Percentiles rank a stretch among this genome's conserved stretches.
These are phyloP conservation scores for Tetrahymena elliotti DNA, from an alignment of 73 alveolate species.

Conservation along the genomic window DNA sequence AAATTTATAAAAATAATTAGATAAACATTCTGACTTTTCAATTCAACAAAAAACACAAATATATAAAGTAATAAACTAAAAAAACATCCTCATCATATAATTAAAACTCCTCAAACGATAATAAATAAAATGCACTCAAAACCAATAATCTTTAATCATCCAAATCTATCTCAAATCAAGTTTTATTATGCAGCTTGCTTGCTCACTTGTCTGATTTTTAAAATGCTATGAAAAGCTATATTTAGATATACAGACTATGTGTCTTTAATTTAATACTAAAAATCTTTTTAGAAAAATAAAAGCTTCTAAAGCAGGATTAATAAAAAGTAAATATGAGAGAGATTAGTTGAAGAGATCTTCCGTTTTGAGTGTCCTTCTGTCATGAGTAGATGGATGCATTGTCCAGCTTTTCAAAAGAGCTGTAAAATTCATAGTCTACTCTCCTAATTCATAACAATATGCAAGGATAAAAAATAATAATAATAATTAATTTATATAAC, in stretches of 20 bases:
- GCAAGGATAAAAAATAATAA: not conserved
- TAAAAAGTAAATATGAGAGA: not conserved
- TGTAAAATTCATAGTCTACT: not conserved
- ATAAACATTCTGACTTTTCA: not conserved
- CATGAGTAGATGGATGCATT: not conserved
- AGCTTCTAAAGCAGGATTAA: not conserved
- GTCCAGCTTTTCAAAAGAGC: not conserved
- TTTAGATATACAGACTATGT: too few species aligned
- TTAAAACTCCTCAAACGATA: not conserved
- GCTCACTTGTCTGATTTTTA: too few species aligned
- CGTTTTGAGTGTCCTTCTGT: not conserved
- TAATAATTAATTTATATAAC: not conserved
- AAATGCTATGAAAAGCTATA: not conserved
- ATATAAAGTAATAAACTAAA: not conserved
- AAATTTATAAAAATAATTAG: not conserved
- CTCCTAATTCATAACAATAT: not conserved
- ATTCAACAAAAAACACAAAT: not conserved
- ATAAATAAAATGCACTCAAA: not conserved
- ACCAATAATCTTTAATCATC: not conserved
- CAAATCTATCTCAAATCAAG: not conserved
- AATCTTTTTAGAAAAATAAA: not conserved
- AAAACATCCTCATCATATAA: not conserved
- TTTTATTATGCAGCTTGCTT: not conserved
- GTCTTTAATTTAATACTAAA: not conserved
- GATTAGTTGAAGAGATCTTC: not conserved